phyloP scores from a whole-genome alignment of 176 grass and related monocot species.

The Urochloa ruziziensis region DNA sequence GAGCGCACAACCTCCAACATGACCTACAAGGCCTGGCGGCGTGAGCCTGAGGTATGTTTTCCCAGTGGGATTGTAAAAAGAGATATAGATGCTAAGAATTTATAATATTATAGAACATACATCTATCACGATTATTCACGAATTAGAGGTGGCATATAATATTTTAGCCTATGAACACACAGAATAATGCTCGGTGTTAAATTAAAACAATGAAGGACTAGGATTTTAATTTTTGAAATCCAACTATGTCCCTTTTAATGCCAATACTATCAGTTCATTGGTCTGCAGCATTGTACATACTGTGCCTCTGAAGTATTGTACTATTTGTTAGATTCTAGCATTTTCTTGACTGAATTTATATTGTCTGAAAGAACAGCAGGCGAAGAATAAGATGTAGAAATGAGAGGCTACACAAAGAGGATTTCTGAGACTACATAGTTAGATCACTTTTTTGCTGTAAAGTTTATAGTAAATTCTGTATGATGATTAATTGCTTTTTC shows the following conservation, averaged over 20 bases:
- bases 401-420: background rate
- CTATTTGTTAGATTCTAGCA: background rate
- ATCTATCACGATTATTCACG: too few species aligned
- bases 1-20: constrained; percentile 87
- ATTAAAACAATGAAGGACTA: background rate
- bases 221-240: background rate
- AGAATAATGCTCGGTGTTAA: background rate
- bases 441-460: background rate
- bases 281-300: background rate
- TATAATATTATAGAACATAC: background rate
- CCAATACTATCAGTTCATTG: constrained; percentile 12
- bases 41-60: constrained; percentile 81
- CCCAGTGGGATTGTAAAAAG: background rate
- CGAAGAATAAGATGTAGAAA: background rate
- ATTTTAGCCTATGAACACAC: constrained; percentile 5
- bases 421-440: background rate
- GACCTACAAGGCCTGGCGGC: constrained; percentile 92
- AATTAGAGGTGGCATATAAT: background rate
- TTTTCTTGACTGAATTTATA: background rate
- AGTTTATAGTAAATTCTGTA: constrained; percentile 2
- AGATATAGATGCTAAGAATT: background rate
- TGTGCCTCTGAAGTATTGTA: background rate
- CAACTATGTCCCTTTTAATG: background rate
- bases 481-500: constrained; percentile 11
- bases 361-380: background rate